Evolutionary conservation across 2,329 filamentous ascomycete genomes (phyloP), one percentile per base, ranked within the genome.

Genomic region (Fusarium sp.): DNA sequence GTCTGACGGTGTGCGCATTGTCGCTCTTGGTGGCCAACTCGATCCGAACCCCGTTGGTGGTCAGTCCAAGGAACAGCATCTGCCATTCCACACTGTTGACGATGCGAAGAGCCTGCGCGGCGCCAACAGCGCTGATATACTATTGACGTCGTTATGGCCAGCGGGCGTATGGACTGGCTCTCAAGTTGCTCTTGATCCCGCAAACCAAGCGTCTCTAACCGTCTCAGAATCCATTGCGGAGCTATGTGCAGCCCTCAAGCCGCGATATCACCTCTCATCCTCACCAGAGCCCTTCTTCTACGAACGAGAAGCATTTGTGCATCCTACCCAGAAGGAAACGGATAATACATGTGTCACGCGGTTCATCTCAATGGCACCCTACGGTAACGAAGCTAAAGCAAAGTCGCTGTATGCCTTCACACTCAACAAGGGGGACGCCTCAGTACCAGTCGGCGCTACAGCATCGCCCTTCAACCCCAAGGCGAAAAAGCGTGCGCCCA

Each of bases 241-340:
- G 63, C 85, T 99, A 13, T 95, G 92, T 74, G 85, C 90, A 4
- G 81, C 88, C 1, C 81, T 99, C 20, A 96, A 94, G 78, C 96
- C 96, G n/a, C 90, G 93, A 28, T 99, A 99, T 76, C 95, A 98
- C 78, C 90, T 98, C 75, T 90, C 93, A 3, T 84, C 88, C 5
- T 92, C 92, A 0, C 85, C 88, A 1, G 78, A 77, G 10, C 81
- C 85, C 8, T 90, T 90, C 73, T 95, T 92, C 80, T 98, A 91
- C 78, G 95, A 99, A 81, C 90, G 96, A 58, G 96, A 98, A 79
- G 94, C 95, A 0, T 99, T 98, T 82, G 90, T 96, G 75, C 91
- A 97, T 77, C 85, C 87, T 2, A 71, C 80, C 8, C 77, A 79
- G 38, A 80, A 81, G 15, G 81, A 82, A 1, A 72, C 78, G 8